phyloP scores from a whole-genome alignment of 441 rosid species.

The Euphorbia schlechtendalii region DNA sequence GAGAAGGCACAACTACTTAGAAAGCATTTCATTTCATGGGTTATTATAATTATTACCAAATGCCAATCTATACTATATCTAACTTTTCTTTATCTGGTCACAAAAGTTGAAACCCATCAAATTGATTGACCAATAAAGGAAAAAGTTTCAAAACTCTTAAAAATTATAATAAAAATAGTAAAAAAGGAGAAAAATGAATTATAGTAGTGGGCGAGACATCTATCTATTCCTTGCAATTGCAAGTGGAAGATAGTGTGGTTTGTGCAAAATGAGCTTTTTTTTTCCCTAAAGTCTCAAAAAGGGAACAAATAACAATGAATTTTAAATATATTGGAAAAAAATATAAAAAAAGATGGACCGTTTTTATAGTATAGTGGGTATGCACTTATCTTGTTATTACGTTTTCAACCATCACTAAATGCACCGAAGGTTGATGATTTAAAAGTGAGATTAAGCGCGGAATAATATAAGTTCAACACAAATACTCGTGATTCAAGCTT shows the following conservation, averaged over 20 bases:
- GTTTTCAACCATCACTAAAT: too few species aligned
- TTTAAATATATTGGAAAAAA: too few species aligned
- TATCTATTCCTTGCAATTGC: conserved; percentile 9
- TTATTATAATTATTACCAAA: conserved; percentile 9
- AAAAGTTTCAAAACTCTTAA: neutral
- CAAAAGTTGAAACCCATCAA: conserved; percentile 21
- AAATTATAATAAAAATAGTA: neutral
- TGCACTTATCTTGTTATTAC: too few species aligned
- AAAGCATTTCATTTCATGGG: neutral
- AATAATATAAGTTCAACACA: too few species aligned
- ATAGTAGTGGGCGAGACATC: conserved; percentile 22
- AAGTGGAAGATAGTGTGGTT: conserved; percentile 21
- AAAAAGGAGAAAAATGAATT: neutral
- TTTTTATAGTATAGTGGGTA: too few species aligned
- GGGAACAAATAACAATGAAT: neutral
- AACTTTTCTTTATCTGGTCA: conserved; percentile 17
- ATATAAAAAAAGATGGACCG: too few species aligned
- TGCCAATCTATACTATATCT: neutral
- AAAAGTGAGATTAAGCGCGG: too few species aligned
- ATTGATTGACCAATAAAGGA: conserved; percentile 18
- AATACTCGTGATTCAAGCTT: too few species aligned
- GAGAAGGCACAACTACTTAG: conserved; percentile 3
- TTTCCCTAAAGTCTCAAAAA: conserved; percentile 12
- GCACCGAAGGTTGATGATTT: too few species aligned
- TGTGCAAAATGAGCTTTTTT: conserved; percentile 17